Percentiles rank a stretch among this genome's conserved stretches.
These are phyloP conservation scores for Diospyros lotus DNA, from an alignment of 148 eudicot genomes.

Conservation along the genomic window DNA sequence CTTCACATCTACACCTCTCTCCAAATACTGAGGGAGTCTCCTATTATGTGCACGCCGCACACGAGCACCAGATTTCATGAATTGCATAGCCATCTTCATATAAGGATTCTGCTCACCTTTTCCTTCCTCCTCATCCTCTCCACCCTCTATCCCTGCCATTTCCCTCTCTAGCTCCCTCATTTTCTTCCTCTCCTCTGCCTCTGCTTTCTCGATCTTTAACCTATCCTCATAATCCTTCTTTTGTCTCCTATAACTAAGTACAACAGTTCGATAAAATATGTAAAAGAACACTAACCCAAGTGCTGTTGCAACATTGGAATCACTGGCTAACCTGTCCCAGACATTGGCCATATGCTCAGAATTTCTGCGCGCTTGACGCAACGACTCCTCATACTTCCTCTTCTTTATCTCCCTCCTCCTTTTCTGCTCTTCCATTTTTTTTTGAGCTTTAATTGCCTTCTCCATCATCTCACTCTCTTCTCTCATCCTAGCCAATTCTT, in stretches of 20 bases:
- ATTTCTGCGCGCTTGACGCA: slow-evolving; percentile 36
- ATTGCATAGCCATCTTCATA: slow-evolving; percentile 77
- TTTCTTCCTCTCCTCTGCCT: slow-evolving; percentile 85
- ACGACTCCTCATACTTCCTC: slow-evolving; percentile 40
- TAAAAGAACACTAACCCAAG: slow-evolving; percentile 67
- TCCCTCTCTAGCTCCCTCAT: slow-evolving; percentile 74
- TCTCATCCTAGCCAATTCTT: slow-evolving; percentile 45
- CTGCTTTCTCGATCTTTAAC: slow-evolving; percentile 86
- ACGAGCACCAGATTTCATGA: slow-evolving; percentile 95
- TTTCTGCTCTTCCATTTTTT: slow-evolving; percentile 54
- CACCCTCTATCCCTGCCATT: slow-evolving; percentile 53
- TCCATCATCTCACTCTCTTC: slow-evolving; percentile 60
- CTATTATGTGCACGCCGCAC: slow-evolving; percentile 52
- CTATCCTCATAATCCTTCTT: slow-evolving; percentile 93
- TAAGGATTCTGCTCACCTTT: slow-evolving; percentile 54
- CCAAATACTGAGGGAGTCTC: slow-evolving; percentile 72
- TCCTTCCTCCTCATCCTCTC: slow-evolving; percentile 58
- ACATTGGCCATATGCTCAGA: slow-evolving; percentile 35
- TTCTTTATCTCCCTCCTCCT: slow-evolving; percentile 47
- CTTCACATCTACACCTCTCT: slow-evolving; percentile 83
- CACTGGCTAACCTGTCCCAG: slow-evolving; percentile 60
- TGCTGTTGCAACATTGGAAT: slow-evolving; percentile 51
- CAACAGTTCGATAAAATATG: slow-evolving; percentile 68
- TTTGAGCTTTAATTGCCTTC: slow-evolving; percentile 49
- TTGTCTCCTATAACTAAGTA: slow-evolving; percentile 63